A percentile compares a stretch with the other conserved stretches of the same genome.
These are phyloP conservation scores for Ceratobasidium theobromae DNA, from an alignment of 1,284 basidiomycete genomes.

Conservation along the genomic window DNA sequence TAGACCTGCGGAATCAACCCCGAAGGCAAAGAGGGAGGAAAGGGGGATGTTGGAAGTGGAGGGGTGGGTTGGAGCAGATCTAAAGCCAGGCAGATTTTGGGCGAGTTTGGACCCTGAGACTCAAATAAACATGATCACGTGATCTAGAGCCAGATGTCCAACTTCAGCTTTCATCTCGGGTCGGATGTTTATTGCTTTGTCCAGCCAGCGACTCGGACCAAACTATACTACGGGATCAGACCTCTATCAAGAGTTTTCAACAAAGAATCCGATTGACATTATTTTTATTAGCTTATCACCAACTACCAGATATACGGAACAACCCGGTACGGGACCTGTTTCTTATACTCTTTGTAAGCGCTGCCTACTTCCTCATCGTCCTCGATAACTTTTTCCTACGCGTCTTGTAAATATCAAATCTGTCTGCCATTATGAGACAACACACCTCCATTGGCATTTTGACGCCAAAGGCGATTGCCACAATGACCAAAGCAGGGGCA, in stretches of 20 bases:
- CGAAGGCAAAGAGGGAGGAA: background rate
- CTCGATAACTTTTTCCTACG: conserved; percentile 21
- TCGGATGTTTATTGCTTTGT: too few relatives aligned
- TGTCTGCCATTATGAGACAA: background rate
- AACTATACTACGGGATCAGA: too few relatives aligned
- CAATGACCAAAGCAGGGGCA: background rate
- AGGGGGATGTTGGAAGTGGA: background rate
- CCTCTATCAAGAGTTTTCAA: too few relatives aligned
- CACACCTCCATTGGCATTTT: conserved; percentile 29
- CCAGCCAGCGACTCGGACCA: too few relatives aligned
- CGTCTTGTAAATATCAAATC: background rate
- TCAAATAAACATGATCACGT: conserved; percentile 27
- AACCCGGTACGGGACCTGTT: conserved; percentile 6
- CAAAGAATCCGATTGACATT: too few relatives aligned
- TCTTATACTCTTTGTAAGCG: conserved; percentile 19
- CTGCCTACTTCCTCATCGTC: conserved; percentile 14
- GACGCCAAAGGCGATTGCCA: background rate
- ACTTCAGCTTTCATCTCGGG: background rate
- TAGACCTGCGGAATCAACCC: background rate
- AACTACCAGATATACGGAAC: conserved; percentile 17
- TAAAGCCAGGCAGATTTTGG: conserved; percentile 21
- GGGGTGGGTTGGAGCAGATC: background rate
- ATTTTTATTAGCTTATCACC: background rate
- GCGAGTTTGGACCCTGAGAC: conserved; percentile 5
- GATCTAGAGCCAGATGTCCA: background rate